phyloP scores from a whole-genome alignment of 2,329 filamentous ascomycete genomes.

The Aspergillus ruber region DNA sequence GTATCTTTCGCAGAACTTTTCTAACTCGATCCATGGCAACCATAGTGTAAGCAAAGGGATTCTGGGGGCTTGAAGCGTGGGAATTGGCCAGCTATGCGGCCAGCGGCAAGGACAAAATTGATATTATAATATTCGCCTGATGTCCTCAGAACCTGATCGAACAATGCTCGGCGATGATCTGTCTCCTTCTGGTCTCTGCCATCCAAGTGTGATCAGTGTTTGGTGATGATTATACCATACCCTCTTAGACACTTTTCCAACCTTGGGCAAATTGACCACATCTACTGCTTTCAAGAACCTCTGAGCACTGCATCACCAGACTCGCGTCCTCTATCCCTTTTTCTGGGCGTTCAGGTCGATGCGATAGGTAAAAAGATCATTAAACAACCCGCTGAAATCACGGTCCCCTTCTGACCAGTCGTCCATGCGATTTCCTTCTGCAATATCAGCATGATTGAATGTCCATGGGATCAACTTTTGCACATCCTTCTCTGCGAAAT shows the following conservation, averaged over 20 bases:
- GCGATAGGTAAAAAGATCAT: conserved; percentile 1
- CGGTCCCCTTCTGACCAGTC: background rate
- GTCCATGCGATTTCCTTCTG: background rate
- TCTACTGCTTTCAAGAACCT: background rate
- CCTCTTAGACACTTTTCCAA: conserved; percentile 1
- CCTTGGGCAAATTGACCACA: conserved; percentile 1
- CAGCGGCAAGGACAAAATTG: no score
- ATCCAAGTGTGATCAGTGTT: no score
- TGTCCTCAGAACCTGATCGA: no score
- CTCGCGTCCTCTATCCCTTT: background rate
- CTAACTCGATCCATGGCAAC: no score
- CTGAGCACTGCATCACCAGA: background rate
- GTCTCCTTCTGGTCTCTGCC: no score
- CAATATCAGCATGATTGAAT: conserved; percentile 2
- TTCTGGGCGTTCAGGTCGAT: background rate
- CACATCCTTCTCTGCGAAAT: conserved; percentile 3
- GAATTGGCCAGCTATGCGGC: no score
- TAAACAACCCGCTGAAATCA: conserved; percentile 1
- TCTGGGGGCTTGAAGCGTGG: no score
- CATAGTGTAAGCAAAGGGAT: no score
- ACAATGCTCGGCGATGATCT: no score
- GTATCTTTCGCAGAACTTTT: no score
- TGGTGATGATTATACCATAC: no score
- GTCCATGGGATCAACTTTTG: conserved; percentile 2
- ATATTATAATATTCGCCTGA: no score